phyloP scores from a whole-genome alignment of 2,329 filamentous ascomycete species.

The Fusarium palustre region DNA sequence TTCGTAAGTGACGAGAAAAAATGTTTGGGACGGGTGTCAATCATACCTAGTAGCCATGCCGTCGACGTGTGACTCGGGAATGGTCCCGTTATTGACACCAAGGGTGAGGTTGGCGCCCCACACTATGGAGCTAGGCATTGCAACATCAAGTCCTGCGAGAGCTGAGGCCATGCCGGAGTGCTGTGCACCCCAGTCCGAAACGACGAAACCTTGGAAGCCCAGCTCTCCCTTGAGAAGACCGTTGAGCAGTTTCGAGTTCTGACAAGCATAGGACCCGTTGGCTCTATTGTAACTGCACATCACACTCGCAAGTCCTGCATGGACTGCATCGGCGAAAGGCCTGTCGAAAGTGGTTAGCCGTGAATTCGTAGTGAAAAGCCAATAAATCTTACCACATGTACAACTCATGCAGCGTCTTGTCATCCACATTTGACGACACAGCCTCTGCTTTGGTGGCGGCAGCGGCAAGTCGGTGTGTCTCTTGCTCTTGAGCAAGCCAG shows the following conservation, averaged over 20 bases:
- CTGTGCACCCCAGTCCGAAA: constrained; percentile 59
- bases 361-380: rapidly evolving
- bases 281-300: constrained; percentile 85
- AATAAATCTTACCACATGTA: constrained; percentile 69
- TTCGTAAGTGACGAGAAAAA: neutral
- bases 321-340: constrained; percentile 79
- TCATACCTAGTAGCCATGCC: constrained; percentile 24
- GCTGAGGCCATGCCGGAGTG: constrained; percentile 17
- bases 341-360: neutral
- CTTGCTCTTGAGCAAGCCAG: constrained; percentile 19
- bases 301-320: constrained; percentile 78
- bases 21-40: rapidly evolving
- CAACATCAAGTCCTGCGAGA: constrained; percentile 49
- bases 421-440: constrained; percentile 20
- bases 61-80: constrained; percentile 18
- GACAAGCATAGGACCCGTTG: constrained; percentile 63
- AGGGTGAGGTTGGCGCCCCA: constrained; percentile 20
- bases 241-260: constrained; percentile 23
- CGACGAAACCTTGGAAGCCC: constrained; percentile 76
- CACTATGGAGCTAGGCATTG: constrained; percentile 9
- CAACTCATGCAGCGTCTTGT: constrained; percentile 65
- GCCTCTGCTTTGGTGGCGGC: neutral
- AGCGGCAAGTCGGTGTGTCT: neutral
- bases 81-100: constrained; percentile 21
- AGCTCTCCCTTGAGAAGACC: constrained; percentile 75